Evolutionary conservation across 1,139 yeast genomes (phyloP).

Genomic region (Geotrichum reessii): DNA sequence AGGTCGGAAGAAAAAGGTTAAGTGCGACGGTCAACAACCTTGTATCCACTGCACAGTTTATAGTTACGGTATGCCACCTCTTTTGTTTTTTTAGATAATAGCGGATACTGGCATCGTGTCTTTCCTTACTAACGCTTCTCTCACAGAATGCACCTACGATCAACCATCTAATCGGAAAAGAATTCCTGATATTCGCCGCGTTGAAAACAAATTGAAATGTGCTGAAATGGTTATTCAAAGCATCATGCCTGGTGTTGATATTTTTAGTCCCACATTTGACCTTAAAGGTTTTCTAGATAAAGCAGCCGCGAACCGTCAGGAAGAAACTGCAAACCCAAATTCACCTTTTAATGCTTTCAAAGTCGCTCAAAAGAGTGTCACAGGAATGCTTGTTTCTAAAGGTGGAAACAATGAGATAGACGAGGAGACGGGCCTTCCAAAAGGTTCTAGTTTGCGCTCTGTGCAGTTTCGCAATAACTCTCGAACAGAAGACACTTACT

Average conservation of each 20-base stretch:
- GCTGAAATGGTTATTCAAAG: constrained; percentile 40
- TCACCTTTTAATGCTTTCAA: constrained; percentile 12
- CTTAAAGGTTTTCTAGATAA: constrained; percentile 40
- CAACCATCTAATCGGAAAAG: constrained; percentile 65
- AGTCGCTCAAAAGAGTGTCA: constrained; percentile 11
- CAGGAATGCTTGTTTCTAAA: constrained; percentile 4
- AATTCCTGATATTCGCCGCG: constrained; percentile 35
- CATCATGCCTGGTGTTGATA: constrained; percentile 47
- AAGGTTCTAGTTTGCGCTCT: constrained; percentile 7
- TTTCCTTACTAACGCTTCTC: not conserved
- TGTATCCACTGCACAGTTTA: constrained; percentile 89
- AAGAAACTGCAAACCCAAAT: constrained; percentile 7
- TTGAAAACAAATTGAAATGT: constrained; percentile 36
- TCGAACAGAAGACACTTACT: constrained; percentile 4
- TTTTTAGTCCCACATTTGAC: constrained; percentile 46
- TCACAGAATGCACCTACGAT: constrained; percentile 58
- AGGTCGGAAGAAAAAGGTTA: constrained; percentile 60
- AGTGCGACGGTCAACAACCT: constrained; percentile 83
- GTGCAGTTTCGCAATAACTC: not conserved
- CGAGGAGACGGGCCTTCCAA: constrained; percentile 18
- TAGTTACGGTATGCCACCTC: constrained; percentile 51
- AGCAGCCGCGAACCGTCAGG: constrained; percentile 11
- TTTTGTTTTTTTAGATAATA: constrained; percentile 6
- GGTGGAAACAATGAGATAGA: constrained; percentile 12
- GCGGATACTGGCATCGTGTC: too few relatives aligned